Conservation (phyloP, 768 basidiomycete genomes). For the Boletus reticulatus region DNA sequence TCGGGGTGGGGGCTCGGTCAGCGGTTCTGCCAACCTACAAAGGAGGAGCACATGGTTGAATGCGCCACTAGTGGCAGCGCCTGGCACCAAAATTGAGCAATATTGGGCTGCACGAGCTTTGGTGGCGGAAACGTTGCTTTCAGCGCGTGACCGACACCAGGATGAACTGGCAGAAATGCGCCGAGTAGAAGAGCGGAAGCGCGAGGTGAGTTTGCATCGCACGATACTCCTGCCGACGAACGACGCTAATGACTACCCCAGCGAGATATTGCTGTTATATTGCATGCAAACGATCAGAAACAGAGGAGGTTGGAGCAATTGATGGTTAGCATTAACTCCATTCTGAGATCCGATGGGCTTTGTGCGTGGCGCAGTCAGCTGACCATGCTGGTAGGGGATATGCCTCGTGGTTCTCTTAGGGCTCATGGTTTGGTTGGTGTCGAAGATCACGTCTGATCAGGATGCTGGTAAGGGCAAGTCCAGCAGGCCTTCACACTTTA, state of each 20-base stretch:
- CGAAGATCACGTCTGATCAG: conserved; percentile 13
- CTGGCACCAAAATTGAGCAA: conserved; percentile 41
- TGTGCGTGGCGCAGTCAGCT: conserved; percentile 7
- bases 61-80: conserved; percentile 20
- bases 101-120: conserved; percentile 71
- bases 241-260: conserved; percentile 19
- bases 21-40: conserved; percentile 2
- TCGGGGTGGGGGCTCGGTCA: neutral
- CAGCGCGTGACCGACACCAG: conserved; percentile 46
- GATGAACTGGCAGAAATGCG: conserved; percentile 45
- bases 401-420: conserved; percentile 25
- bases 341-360: neutral
- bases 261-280: conserved; percentile 42
- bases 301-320: conserved; percentile 50
- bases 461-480: conserved; percentile 4
- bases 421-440: conserved; percentile 20
- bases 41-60: conserved; percentile 14
- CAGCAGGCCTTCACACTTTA: conserved; percentile 55
- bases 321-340: conserved; percentile 41
- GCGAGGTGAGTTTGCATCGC: conserved; percentile 37
- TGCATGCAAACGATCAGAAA: conserved; percentile 44
- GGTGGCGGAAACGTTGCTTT: conserved; percentile 60
- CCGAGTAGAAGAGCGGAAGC: conserved; percentile 43
- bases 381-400: conserved; percentile 14
- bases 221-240: neutral